Conservation (phyloP, 2,329 filamentous ascomycete species). For the Pseudophaeomoniella oleicola region DNA sequence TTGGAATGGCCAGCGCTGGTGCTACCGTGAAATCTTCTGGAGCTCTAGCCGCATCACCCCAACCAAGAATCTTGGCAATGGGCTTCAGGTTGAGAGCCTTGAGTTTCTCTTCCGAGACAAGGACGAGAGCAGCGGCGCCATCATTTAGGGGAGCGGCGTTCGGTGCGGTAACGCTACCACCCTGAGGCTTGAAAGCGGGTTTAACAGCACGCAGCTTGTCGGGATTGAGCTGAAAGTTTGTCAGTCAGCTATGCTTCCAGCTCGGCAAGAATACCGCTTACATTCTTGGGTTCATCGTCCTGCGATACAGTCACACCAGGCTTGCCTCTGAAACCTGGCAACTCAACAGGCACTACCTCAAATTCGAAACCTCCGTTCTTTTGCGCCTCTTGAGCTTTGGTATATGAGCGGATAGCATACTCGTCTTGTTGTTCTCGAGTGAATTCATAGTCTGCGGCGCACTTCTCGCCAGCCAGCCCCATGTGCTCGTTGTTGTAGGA, state of each 20-base stretch:
- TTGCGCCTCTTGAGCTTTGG: slow-evolving; percentile 78
- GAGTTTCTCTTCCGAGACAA: slow-evolving; percentile 86
- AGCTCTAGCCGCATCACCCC: slow-evolving; percentile 84
- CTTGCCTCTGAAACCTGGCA: slow-evolving; percentile 82
- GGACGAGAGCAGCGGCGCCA: slow-evolving; percentile 79
- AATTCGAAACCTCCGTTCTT: slow-evolving; percentile 65
- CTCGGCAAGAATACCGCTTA: slow-evolving; percentile 19
- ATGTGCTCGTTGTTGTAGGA: slow-evolving; percentile 95
- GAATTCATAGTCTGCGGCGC: slow-evolving; percentile 69
- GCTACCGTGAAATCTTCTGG: slow-evolving; percentile 94
- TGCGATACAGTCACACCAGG: slow-evolving; percentile 63
- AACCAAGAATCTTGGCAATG: slow-evolving; percentile 90
- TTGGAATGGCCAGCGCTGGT: slow-evolving; percentile 85
- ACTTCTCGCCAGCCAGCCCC: slow-evolving; percentile 87
- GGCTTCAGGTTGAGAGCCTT: slow-evolving; percentile 85
- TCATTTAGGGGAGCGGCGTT: slow-evolving; percentile 96
- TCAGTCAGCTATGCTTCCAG: too few relatives aligned
- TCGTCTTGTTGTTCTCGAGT: slow-evolving; percentile 79
- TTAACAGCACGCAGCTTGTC: slow-evolving; percentile 76
- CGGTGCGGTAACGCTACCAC: slow-evolving; percentile 81
- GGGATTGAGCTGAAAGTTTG: slow-evolving; percentile 43
- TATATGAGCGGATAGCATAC: slow-evolving; percentile 89
- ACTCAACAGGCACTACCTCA: slow-evolving; percentile 82
- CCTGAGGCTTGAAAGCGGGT: slow-evolving; percentile 61
- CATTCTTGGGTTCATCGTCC: slow-evolving; percentile 94